Evolutionary conservation across 2,329 filamentous ascomycete species (phyloP).

Genomic region (Neofusicoccum umdonicola): DNA sequence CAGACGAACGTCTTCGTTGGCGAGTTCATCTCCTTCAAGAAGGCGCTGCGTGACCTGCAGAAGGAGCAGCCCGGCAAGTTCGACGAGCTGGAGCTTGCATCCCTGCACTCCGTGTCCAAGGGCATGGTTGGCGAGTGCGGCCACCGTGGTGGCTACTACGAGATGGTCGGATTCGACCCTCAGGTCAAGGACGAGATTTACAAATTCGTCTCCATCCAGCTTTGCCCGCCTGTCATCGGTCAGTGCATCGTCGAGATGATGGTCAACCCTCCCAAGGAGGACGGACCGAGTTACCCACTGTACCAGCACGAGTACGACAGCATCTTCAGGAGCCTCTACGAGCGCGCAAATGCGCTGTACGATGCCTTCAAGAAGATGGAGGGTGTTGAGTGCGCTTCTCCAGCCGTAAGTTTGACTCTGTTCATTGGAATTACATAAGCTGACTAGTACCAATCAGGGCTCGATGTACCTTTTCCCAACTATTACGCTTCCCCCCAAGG

Average conservation of each 20-base stretch:
- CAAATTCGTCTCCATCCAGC: slow-evolving; percentile 96
- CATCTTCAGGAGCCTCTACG: slow-evolving; percentile 75
- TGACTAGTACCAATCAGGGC: slow-evolving; percentile 53
- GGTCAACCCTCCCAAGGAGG: slow-evolving; percentile 87
- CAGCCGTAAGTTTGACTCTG: slow-evolving; percentile 54
- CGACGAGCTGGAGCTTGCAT: slow-evolving; percentile 83
- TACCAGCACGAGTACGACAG: slow-evolving; percentile 82
- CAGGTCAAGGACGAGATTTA: slow-evolving; percentile 91
- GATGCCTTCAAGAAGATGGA: slow-evolving; percentile 93
- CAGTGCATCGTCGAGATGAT: slow-evolving; percentile 97
- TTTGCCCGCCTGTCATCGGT: slow-evolving; percentile 91
- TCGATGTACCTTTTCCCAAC: slow-evolving; percentile 99
- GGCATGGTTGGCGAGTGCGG: slow-evolving; percentile 99
- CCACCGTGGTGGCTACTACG: slow-evolving; percentile 96
- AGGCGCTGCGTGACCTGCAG: slow-evolving; percentile 77
- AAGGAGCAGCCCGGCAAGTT: slow-evolving; percentile 66
- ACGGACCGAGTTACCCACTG: slow-evolving; percentile 78
- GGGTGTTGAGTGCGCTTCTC: slow-evolving; percentile 84
- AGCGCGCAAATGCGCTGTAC: slow-evolving; percentile 81
- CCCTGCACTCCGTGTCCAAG: slow-evolving; percentile 91
- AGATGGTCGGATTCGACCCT: slow-evolving; percentile 84
- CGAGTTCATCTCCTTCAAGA: slow-evolving; percentile 94
- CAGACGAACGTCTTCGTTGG: slow-evolving; percentile 97
- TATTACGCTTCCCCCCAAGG: slow-evolving; percentile 75
- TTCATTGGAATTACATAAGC: not conserved